These are phyloP conservation scores for Megacollybia marginata DNA, from an alignment of 768 basidiomycete genomes.

Conservation along the genomic window DNA sequence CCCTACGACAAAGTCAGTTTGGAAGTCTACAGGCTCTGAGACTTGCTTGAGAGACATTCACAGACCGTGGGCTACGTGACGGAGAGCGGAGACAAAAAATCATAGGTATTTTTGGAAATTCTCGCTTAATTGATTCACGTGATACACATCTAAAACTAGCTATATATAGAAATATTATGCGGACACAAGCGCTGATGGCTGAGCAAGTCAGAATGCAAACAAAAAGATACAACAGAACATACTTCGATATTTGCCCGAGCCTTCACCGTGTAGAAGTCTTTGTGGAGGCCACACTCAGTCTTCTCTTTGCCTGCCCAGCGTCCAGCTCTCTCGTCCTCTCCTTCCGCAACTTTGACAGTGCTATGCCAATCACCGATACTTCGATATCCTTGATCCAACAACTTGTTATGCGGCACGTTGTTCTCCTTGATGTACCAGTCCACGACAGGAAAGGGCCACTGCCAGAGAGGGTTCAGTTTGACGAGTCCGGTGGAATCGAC, in stretches of 20 bases:
- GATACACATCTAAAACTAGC: too few relatives aligned
- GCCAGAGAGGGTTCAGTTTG: conserved; percentile 90
- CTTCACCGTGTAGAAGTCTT: conserved; percentile 81
- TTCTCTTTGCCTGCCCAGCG: conserved; percentile 88
- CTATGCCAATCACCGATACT: conserved; percentile 99
- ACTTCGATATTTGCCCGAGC: conserved; percentile 18
- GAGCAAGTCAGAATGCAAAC: conserved; percentile 37
- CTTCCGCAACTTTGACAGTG: conserved; percentile 61
- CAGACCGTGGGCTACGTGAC: too few relatives aligned
- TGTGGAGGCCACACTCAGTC: conserved; percentile 94
- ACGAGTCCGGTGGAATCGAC: conserved; percentile 84
- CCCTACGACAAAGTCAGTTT: background rate
- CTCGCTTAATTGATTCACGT: too few relatives aligned
- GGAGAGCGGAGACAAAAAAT: too few relatives aligned
- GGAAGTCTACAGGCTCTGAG: too few relatives aligned
- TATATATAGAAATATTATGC: too few relatives aligned
- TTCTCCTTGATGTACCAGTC: conserved; percentile 80
- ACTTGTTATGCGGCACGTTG: conserved; percentile 79
- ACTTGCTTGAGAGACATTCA: too few relatives aligned
- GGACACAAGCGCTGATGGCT: conserved; percentile 23
- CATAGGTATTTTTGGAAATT: too few relatives aligned
- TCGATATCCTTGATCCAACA: conserved; percentile 87
- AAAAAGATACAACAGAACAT: background rate
- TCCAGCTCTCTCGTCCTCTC: conserved; percentile 82
- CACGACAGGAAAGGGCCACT: conserved; percentile 81